Evolutionary conservation across 2,329 filamentous ascomycete species (phyloP).

Genomic region (Didymella segeticola): DNA sequence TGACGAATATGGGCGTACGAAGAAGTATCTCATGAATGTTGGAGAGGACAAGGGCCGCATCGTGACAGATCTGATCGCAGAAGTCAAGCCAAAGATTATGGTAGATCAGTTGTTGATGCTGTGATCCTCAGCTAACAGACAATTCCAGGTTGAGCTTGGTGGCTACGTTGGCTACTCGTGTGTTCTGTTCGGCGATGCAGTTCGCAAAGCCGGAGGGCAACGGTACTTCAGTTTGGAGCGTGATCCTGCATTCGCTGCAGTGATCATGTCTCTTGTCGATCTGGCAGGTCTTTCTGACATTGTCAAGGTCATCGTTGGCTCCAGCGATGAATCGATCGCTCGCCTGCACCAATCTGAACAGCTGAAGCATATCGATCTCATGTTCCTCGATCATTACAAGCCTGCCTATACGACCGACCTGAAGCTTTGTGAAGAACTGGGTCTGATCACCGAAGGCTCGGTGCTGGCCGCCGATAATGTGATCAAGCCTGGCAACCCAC

Average conservation of each 20-base stretch:
- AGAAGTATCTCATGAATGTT: slow-evolving; percentile 81
- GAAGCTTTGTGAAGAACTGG: slow-evolving; percentile 76
- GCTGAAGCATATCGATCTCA: slow-evolving; percentile 68
- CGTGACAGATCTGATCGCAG: slow-evolving; percentile 70
- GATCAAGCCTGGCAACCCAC: slow-evolving; percentile 73
- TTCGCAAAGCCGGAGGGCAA: slow-evolving; percentile 68
- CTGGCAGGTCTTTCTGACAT: slow-evolving; percentile 75
- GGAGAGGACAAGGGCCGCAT: slow-evolving; percentile 77
- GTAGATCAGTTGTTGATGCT: slow-evolving; percentile 41
- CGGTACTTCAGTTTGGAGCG: slow-evolving; percentile 75
- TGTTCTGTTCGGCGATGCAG: slow-evolving; percentile 73
- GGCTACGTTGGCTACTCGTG: slow-evolving; percentile 84
- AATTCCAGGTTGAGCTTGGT: slow-evolving; percentile 70
- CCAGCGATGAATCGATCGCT: slow-evolving; percentile 69
- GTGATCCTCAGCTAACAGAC: slow-evolving; percentile 9
- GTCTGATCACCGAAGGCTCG: slow-evolving; percentile 67
- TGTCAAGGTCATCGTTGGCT: slow-evolving; percentile 73
- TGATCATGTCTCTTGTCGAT: slow-evolving; percentile 72
- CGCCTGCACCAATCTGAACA: slow-evolving; percentile 62
- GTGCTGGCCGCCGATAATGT: slow-evolving; percentile 74
- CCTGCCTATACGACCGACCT: slow-evolving; percentile 76
- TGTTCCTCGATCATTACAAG: slow-evolving; percentile 85
- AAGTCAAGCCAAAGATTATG: slow-evolving; percentile 72
- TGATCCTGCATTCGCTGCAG: slow-evolving; percentile 75
- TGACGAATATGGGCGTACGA: slow-evolving; percentile 70